Evolutionary conservation across 148 eudicot genomes (phyloP), one percentile per base, ranked within the genome.

Genomic region (Mesembryanthemum crystallinum): DNA sequence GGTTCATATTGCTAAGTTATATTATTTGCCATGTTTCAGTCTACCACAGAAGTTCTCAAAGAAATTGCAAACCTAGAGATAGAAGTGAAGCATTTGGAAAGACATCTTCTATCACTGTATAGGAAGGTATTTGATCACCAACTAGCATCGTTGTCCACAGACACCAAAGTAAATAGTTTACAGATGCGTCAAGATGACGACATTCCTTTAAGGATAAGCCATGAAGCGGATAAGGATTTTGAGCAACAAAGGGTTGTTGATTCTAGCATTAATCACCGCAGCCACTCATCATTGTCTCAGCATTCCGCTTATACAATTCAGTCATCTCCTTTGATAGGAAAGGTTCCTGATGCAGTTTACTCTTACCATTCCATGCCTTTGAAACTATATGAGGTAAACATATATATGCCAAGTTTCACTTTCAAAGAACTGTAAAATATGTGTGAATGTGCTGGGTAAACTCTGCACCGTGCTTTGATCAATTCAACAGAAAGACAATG

Each of bases 231-330:
- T 75, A 64, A 70, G 28, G 83, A n/a, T n/a, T n/a, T n/a, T n/a
- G n/a, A 71, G n/a, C 79, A 76, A 65, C 61, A 66, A 61, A 72
- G 67, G 69, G 75, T 72, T 75, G 77, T 81, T 51, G 90, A 88
- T 73, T 80, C 88, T 42, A 77, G 85, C 59, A 85, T 89, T 35
- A 35, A 35, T 71, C 82, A 73, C 67, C 81, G 97, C 1, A 81
- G 91, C 82, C 92, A 88, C 60, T 94, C 97, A 52, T 87, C 93
- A 0, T 85, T 94, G 32, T 90, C 98, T 77, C 90, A 83, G n/a
- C 86, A 73, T 49, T 82, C 92, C 29, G 83, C 77, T 65, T 69
- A 47, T 74, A 30, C 88, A 30, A 51, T 72, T 24, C 83, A 79
- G 73, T 74, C 79, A 65, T 73, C 87, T 61, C 79, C 88, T 78